Base-by-base conservation (phyloP, 345 rosid genomes). In the Barbarea vulgaris region DNA sequence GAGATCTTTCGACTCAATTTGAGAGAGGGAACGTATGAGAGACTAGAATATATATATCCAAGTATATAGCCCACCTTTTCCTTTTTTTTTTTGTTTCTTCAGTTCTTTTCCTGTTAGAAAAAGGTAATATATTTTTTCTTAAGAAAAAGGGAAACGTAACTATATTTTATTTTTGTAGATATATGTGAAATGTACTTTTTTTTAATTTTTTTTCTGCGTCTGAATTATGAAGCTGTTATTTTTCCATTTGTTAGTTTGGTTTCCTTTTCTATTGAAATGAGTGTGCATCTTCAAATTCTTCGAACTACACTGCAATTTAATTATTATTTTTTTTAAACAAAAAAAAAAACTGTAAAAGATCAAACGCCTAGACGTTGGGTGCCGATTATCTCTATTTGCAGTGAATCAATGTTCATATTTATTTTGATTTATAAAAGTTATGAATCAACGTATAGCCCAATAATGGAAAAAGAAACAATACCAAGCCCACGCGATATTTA, bases 171-270 rank as follows among this genome's bases (percentile, higher is more conserved):
- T 37, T 61, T 37, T 11, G 13, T 15, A 7, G 0, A 21, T 36
- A 10, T 28, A 64, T 46, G 53, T 27, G 2, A 64, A 44, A 41
- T n/a, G 7, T 42, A 9, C 7, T 14, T 41, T 24, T 4, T 7
- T 7, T 14, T 39, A 37, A 5, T 2, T 21, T 4, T 5, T 17
- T 62, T 14, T 42, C 6, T 1, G 64, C 27, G 12, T 62, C 1
- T 21, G n/a, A 60, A 19, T 15, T 12, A 21, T 7, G 28, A 36
- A 60, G 11, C 11, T 60, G 1, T 12, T 36, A 22, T 9, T 25
- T 27, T 63, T 63, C 67, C 67, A 42, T 63, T 63, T 62, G 6
- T 59, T 19, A 18, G 25, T 59, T 59, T 12, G 27, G n/a, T 34
- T 34, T 59, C 17, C 46, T 12, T 33, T 18, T 51, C n/a, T 10